Conservation (phyloP, 768 basidiomycete species). For the Austroboletus eburneus region DNA sequence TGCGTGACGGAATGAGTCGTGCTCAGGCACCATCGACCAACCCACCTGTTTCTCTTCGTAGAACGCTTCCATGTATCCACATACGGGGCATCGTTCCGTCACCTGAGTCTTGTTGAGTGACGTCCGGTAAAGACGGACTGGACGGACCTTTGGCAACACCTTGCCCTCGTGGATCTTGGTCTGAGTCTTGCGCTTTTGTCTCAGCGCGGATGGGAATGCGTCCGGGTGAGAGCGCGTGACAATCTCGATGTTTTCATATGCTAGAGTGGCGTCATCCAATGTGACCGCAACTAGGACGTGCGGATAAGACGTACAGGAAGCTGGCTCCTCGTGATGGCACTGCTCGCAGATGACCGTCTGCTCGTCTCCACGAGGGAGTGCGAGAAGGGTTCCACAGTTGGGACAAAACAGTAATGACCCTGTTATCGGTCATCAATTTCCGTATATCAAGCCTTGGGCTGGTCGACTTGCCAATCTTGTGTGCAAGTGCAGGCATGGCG, state of each 20-base stretch:
- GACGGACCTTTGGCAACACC: conserved; percentile 61
- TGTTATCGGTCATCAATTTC: conserved; percentile 23
- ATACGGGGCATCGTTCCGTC: conserved; percentile 84
- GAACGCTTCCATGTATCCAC: conserved; percentile 80
- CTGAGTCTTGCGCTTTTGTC: conserved; percentile 86
- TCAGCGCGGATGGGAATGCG: conserved; percentile 86
- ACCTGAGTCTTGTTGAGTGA: conserved; percentile 44
- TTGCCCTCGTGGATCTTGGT: conserved; percentile 73
- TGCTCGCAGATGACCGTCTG: conserved; percentile 80
- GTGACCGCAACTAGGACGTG: no score
- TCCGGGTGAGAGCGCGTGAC: conserved; percentile 89
- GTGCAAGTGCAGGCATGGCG: conserved; percentile 32
- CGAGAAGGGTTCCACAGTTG: conserved; percentile 84
- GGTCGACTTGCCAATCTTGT: conserved; percentile 44
- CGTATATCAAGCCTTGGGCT: background rate
- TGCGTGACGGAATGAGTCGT: conserved; percentile 24
- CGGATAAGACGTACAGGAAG: conserved; percentile 65
- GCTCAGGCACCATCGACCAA: background rate
- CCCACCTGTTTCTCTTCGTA: conserved; percentile 86
- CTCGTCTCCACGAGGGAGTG: conserved; percentile 73
- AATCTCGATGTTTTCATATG: conserved; percentile 89
- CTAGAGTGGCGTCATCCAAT: conserved; percentile 35
- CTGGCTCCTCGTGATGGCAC: conserved; percentile 82
- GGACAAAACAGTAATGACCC: conserved; percentile 96
- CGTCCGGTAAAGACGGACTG: conserved; percentile 28